Percentiles rank a stretch among this genome's conserved stretches.
These are phyloP conservation scores for Thalassiosira hispida DNA, from an alignment of 352 stramenopile genomes.

Conservation along the genomic window DNA sequence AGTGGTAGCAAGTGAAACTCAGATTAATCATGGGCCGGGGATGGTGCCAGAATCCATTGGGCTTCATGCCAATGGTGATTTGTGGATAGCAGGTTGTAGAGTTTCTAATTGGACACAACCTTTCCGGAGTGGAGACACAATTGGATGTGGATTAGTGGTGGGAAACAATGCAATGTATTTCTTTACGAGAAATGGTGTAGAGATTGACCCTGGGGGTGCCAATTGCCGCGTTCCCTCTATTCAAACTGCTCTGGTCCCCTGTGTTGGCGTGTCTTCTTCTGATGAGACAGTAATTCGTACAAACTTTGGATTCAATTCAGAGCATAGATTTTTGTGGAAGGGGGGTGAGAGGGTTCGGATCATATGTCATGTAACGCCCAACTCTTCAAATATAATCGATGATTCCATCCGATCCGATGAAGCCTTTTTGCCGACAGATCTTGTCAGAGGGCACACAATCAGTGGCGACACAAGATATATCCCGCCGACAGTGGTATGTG, in stretches of 20 bases:
- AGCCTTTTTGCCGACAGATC: constrained; percentile 5
- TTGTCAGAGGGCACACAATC: constrained; percentile 13
- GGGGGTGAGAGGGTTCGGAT: constrained; percentile 18
- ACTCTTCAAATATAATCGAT: not conserved
- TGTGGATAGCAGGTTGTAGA: constrained; percentile 11
- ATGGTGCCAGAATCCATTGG: constrained; percentile 16
- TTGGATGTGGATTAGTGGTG: constrained; percentile 53
- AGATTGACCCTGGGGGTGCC: constrained; percentile 2
- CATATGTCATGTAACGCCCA: constrained; percentile 20
- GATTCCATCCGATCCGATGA: constrained; percentile 18
- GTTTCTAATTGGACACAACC: constrained; percentile 11
- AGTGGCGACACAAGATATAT: constrained; percentile 8
- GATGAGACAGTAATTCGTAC: constrained; percentile 18
- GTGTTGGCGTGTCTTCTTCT: constrained; percentile 11
- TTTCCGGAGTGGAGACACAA: constrained; percentile 39
- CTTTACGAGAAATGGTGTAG: constrained; percentile 47
- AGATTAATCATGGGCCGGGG: not conserved
- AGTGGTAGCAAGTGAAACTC: not conserved
- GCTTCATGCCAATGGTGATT: constrained; percentile 14
- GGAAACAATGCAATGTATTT: constrained; percentile 27
- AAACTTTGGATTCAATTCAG: constrained; percentile 34
- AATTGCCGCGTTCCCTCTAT: constrained; percentile 11
- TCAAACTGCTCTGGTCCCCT: constrained; percentile 19
- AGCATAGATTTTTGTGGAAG: constrained; percentile 29
- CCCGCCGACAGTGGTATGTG: not conserved